Conservation (phyloP, 1,139 yeast genomes). For the Suhomyces bokatorum region DNA sequence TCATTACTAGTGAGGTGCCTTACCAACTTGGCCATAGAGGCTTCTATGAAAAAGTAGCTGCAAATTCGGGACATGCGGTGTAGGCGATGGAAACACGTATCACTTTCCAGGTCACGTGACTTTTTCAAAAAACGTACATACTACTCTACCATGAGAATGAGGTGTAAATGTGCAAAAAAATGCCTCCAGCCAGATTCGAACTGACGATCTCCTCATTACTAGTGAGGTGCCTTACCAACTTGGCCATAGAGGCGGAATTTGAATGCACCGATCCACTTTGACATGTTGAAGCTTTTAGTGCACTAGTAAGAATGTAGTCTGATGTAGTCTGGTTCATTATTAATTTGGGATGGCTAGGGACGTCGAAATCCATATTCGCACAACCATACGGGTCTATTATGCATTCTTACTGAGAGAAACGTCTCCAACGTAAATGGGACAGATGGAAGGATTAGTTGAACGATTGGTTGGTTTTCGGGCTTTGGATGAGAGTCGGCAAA, state of each 20-base stretch:
- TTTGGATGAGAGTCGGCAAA: background rate
- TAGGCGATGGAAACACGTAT: too few relatives aligned
- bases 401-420: too few relatives aligned
- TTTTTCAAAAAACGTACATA: too few relatives aligned
- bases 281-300: too few relatives aligned
- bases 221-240: constrained; percentile 93
- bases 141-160: too few relatives aligned
- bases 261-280: background rate
- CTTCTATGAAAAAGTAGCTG: constrained; percentile 49
- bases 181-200: constrained; percentile 83
- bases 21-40: constrained; percentile 69
- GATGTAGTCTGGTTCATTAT: background rate
- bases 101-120: too few relatives aligned
- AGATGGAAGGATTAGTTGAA: too few relatives aligned
- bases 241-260: constrained; percentile 41
- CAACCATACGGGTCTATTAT: too few relatives aligned
- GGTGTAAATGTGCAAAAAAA: constrained; percentile 21
- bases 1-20: constrained; percentile 91
- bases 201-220: constrained; percentile 89
- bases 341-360: too few relatives aligned
- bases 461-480: background rate
- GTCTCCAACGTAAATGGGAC: too few relatives aligned
- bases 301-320: background rate
- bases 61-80: constrained; percentile 22
- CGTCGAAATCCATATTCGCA: too few relatives aligned